Conservation (phyloP, 75 land plant genomes). For the Chamaecyparis obtusa region DNA sequence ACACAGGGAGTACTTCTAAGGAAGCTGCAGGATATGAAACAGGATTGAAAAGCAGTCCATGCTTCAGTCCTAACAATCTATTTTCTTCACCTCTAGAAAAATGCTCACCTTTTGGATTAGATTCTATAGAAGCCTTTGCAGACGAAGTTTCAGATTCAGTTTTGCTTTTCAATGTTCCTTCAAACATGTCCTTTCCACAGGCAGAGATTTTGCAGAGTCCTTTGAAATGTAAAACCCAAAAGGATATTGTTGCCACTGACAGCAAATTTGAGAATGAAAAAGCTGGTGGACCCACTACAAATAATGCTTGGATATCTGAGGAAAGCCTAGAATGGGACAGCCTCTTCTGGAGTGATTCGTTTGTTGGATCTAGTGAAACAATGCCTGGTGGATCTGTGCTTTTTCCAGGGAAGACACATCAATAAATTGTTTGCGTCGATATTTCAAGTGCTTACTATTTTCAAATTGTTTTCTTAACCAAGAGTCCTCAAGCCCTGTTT, state of each 20-base stretch:
- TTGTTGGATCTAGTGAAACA: background rate
- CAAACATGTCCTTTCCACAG: slow-evolving; percentile 18
- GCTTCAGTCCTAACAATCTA: background rate
- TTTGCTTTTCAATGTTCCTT: slow-evolving; percentile 15
- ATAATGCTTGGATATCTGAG: slow-evolving; percentile 8
- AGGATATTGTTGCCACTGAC: background rate
- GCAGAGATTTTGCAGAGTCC: slow-evolving; percentile 11
- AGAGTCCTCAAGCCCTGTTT: slow-evolving; percentile 1
- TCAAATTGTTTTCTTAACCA: background rate
- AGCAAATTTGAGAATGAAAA: background rate
- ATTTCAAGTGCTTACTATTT: background rate
- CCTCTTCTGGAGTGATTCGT: slow-evolving; percentile 1
- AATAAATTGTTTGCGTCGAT: background rate
- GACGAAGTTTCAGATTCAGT: slow-evolving; percentile 14
- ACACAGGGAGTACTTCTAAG: slow-evolving; percentile 15
- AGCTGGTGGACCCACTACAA: background rate
- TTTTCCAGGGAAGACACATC: background rate
- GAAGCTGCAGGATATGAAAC: slow-evolving; percentile 9
- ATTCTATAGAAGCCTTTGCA: background rate
- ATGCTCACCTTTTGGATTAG: slow-evolving; percentile 1
- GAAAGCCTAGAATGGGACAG: slow-evolving; percentile 1
- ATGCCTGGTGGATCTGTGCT: slow-evolving; percentile 2
- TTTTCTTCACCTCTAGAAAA: slow-evolving; percentile 8
- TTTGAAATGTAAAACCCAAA: slow-evolving; percentile 7
- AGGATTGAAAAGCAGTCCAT: background rate